Evolutionary conservation across 306 rosid species (phyloP).

Genomic region (Psophocarpus tetragonolobus): DNA sequence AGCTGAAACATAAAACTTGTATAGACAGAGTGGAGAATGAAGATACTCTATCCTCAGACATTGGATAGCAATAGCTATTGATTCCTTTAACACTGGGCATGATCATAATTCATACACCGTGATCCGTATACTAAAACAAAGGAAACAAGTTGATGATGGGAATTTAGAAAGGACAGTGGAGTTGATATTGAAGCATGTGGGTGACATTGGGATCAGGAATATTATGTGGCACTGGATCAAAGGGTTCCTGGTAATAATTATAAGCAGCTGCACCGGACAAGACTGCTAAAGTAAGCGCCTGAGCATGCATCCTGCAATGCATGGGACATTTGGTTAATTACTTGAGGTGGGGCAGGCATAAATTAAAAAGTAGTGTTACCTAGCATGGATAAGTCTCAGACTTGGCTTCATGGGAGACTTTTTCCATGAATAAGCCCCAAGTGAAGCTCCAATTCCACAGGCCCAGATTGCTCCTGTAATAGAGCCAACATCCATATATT

Average conservation of each 20-base stretch:
- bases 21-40: not conserved
- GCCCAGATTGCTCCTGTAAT: slow-evolving; percentile 74
- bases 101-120: too few relatives aligned
- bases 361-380: slow-evolving; percentile 33
- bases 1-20: not conserved
- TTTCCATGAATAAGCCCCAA: slow-evolving; percentile 46
- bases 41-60: not conserved
- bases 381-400: slow-evolving; percentile 87
- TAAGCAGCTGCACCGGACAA: slow-evolving; percentile 77
- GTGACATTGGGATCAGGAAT: slow-evolving; percentile 23
- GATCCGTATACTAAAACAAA: too few relatives aligned
- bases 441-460: slow-evolving; percentile 73
- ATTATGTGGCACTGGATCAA: not conserved
- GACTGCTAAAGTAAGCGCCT: slow-evolving; percentile 80
- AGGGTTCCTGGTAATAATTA: slow-evolving; percentile 66
- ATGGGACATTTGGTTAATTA: too few relatives aligned
- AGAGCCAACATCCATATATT: not conserved
- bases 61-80: not conserved
- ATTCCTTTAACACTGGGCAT: too few relatives aligned
- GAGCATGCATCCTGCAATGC: slow-evolving; percentile 89
- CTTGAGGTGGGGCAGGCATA: not conserved
- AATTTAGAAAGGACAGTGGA: slow-evolving; percentile 31
- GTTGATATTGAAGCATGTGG: slow-evolving; percentile 19
- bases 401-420: slow-evolving; percentile 75
- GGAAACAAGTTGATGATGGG: too few relatives aligned